Evolutionary conservation across 1,139 yeast genomes (phyloP).

Genomic region (Hansenula lynferdii): DNA sequence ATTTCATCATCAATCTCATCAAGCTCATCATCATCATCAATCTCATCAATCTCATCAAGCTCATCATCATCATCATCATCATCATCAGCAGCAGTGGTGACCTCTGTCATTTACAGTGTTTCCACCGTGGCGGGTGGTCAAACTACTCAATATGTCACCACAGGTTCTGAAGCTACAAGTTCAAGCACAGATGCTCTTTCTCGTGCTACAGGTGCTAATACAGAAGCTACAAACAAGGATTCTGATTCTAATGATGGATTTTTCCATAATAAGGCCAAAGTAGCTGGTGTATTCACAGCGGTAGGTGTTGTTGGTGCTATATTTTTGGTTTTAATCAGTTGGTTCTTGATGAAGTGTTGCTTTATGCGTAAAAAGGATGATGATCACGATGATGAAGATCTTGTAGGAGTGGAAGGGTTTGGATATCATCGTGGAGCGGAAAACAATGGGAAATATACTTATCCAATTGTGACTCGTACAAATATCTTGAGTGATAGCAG

Average conservation of each 20-base stretch:
- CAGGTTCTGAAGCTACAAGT: no score
- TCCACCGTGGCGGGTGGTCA: conserved; percentile 6
- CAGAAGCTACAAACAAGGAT: neutral
- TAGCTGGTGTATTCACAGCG: conserved; percentile 69
- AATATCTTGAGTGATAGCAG: conserved; percentile 8
- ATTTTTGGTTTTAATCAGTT: conserved; percentile 26
- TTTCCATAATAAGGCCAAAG: conserved; percentile 57
- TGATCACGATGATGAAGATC: conserved; percentile 14
- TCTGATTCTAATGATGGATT: conserved; percentile 23
- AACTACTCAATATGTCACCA: conserved; percentile 6
- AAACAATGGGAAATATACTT: neutral
- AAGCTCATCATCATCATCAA: conserved; percentile 4
- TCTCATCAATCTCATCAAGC: conserved; percentile 4
- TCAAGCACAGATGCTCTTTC: neutral
- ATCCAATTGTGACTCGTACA: neutral
- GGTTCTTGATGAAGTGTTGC: conserved; percentile 15
- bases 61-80: conserved; percentile 13
- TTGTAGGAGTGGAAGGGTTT: conserved; percentile 2
- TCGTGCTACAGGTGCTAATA: conserved; percentile 1
- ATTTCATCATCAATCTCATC: conserved; percentile 24
- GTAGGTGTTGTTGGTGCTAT: conserved; percentile 54
- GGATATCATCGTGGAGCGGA: neutral
- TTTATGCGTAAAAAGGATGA: conserved; percentile 11
- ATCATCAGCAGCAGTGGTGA: conserved; percentile 4
- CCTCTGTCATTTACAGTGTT: conserved; percentile 7